Percentiles rank a stretch among this genome's conserved stretches.
phyloP scores from a whole-genome alignment of 2,329 filamentous ascomycete genomes.

The Aspergillus intermedius region DNA sequence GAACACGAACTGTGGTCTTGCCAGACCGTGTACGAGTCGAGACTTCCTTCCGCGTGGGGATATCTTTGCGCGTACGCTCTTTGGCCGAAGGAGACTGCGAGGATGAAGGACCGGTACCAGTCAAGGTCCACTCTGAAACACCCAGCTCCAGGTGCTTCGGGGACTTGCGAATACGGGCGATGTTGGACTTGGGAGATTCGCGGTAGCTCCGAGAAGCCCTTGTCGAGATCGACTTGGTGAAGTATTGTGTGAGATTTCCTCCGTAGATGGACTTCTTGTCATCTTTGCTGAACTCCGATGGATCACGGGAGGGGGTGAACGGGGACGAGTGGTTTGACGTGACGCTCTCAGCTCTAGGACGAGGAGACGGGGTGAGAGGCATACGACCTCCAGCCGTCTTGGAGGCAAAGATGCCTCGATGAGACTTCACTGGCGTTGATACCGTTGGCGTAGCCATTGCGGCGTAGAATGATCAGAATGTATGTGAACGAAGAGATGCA shows the following conservation, averaged over 20 bases:
- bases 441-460: constrained; percentile 77
- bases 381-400: constrained; percentile 92
- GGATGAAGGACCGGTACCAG: constrained; percentile 63
- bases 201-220: constrained; percentile 52
- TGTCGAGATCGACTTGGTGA: constrained; percentile 56
- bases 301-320: constrained; percentile 63
- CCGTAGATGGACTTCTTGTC: constrained; percentile 65
- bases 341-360: constrained; percentile 49
- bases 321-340: constrained; percentile 60
- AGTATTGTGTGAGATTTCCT: constrained; percentile 71
- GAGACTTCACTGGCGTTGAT: constrained; percentile 90
- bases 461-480: constrained; percentile 9
- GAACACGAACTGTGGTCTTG: constrained; percentile 68
- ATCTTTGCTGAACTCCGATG: constrained; percentile 50
- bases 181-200: constrained; percentile 95
- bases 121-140: constrained; percentile 86
- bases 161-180: constrained; percentile 59
- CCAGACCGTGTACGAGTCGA: constrained; percentile 41
- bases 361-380: constrained; percentile 87
- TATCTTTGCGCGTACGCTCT: constrained; percentile 53
- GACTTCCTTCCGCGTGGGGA: constrained; percentile 48
- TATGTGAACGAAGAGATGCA: constrained; percentile 10
- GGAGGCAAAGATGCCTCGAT: constrained; percentile 83
- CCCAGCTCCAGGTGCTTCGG: constrained; percentile 85
- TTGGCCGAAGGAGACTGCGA: constrained; percentile 52